Base-by-base conservation (phyloP, 164 flowering plant species). In the Annona cherimola region DNA sequence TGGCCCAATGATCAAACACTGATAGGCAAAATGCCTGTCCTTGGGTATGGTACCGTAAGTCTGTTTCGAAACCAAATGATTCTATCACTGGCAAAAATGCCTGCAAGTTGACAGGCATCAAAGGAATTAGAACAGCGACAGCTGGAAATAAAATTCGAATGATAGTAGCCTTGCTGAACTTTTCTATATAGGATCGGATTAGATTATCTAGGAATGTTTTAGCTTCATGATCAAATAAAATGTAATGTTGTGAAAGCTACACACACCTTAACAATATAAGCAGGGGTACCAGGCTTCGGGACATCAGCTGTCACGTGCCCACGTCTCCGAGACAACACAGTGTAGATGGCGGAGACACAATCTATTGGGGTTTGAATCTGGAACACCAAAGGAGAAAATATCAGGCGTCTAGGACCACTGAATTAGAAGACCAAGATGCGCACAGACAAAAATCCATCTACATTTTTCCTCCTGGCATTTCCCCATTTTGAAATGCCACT, bases 361-460 rank as follows among this genome's bases (percentile, higher is more conserved):
- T 93, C 99, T 57, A 86, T 90, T 42, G 99, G 99, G 63, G 99
- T 96, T 89, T 92, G 99, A 75, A 96, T 96, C 98, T 96, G 96
- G 71, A 79, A 83, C 64, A 72, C 14, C 26, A 74, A 42, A 35
- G 19, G 26, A 42, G 45, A 39, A 26, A 19, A 26, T 42, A 26
- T 45, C 54, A 2, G 39, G 63, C 39, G 4, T 45, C 40, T n/a
- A 61, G 6, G 19, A 61, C 20, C 63, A 39, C 8, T 40, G 39
- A 69, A 9, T 14, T 11, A 60, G 35, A 26, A 26, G 35, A 26
- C 35, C 35, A 44, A 50, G 67, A 8, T 66, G 63, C 14, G 55
- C 12, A 12, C 12, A 3, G 55, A 46, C 14, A 2, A 9, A 9
- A 50, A 9, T 50, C 57, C 3, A 50, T 60, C 19, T 26, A 16